Evolutionary conservation across 2,329 filamentous ascomycete species (phyloP).

Genomic region (Eutypa lata): DNA sequence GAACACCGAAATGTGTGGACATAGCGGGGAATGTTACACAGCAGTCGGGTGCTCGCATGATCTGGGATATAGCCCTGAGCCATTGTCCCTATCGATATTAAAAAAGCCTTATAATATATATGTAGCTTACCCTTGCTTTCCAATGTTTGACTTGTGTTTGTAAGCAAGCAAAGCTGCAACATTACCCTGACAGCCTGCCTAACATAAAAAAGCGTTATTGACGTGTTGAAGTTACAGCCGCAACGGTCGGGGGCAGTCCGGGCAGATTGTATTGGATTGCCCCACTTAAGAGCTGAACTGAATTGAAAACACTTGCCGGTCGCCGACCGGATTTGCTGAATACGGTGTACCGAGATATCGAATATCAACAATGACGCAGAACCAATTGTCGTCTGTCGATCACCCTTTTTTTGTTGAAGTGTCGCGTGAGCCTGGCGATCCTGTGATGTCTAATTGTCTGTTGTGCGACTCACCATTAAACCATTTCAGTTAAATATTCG

Average conservation of each 20-base stretch:
- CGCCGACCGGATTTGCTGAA: neutral
- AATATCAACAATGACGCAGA: neutral
- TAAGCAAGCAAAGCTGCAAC: too few relatives aligned
- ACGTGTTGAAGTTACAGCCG: too few relatives aligned
- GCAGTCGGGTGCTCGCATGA: neutral
- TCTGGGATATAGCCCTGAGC: neutral
- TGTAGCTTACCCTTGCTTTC: too few relatives aligned
- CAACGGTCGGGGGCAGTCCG: neutral
- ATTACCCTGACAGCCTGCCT: too few relatives aligned
- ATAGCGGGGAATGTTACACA: neutral
- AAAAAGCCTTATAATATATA: too few relatives aligned
- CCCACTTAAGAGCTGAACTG: neutral
- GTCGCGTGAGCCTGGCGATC: neutral
- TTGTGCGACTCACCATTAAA: neutral
- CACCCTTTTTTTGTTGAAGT: neutral
- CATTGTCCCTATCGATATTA: neutral
- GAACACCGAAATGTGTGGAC: neutral
- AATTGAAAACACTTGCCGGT: neutral
- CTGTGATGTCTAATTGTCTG: neutral
- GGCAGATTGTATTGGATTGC: neutral
- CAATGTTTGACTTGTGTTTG: neutral
- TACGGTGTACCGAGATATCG: neutral
- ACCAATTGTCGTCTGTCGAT: neutral
- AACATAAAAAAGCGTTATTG: too few relatives aligned
- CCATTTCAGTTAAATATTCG: neutral